phyloP scores from a whole-genome alignment of 2,329 filamentous ascomycete genomes.

The Xenoacremonium recifei region DNA sequence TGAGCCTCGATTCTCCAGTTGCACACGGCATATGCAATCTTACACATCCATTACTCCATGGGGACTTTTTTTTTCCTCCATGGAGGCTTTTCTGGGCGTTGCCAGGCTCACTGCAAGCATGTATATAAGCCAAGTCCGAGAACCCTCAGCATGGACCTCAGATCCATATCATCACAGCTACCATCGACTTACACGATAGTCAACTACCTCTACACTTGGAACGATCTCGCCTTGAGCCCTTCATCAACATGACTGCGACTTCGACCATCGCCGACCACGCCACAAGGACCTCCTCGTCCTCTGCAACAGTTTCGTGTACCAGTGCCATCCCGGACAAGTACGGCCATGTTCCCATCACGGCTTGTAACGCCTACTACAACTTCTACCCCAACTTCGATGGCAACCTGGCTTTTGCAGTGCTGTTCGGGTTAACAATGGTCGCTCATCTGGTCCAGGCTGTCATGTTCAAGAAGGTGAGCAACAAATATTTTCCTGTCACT shows the following conservation, averaged over 20 bases:
- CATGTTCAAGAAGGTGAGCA: slow-evolving; percentile 33
- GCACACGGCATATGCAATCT: no score
- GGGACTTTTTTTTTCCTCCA: no score
- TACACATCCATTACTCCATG: no score
- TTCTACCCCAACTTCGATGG: slow-evolving; percentile 33
- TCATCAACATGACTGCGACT: slow-evolving; percentile 18
- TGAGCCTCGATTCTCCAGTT: not conserved
- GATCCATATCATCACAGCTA: no score
- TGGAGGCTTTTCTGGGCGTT: no score
- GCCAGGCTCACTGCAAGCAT: no score
- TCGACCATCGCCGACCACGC: slow-evolving; percentile 11
- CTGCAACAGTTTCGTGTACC: slow-evolving; percentile 30
- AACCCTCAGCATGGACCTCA: no score
- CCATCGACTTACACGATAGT: no score
- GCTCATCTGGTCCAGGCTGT: slow-evolving; percentile 28
- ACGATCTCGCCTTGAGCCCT: slow-evolving; percentile 1
- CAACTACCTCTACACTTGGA: no score
- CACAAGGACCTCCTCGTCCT: slow-evolving; percentile 32
- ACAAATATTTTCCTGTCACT: not conserved
- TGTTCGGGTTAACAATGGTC: slow-evolving; percentile 29
- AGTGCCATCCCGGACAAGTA: slow-evolving; percentile 31
- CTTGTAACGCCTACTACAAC: slow-evolving; percentile 32
- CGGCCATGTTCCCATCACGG: slow-evolving; percentile 29
- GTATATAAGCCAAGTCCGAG: no score
- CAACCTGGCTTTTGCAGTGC: slow-evolving; percentile 31